Percentiles rank a stretch among this genome's conserved stretches.
These are phyloP conservation scores for Kwoniella shandongensis DNA, from an alignment of 768 basidiomycete species.

Conservation along the genomic window DNA sequence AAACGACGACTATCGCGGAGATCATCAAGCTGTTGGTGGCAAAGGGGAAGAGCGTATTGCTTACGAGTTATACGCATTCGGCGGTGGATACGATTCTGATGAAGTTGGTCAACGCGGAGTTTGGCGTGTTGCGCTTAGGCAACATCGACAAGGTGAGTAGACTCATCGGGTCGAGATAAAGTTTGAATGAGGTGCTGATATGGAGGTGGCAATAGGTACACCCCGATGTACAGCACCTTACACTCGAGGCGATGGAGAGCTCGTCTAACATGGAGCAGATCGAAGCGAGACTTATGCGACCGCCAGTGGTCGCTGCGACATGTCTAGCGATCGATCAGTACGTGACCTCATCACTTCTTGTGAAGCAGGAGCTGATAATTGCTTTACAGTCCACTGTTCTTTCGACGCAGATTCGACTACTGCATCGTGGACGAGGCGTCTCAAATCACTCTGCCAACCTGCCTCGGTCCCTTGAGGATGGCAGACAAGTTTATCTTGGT, in stretches of 20 bases:
- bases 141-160: slow-evolving; percentile 82
- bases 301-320: slow-evolving; percentile 93
- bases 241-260: slow-evolving; percentile 61
- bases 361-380: neutral
- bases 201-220: slow-evolving; percentile 84
- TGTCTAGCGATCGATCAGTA: slow-evolving; percentile 93
- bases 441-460: slow-evolving; percentile 93
- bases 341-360: slow-evolving; percentile 51
- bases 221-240: slow-evolving; percentile 71
- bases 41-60: slow-evolving; percentile 79
- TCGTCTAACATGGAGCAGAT: slow-evolving; percentile 76
- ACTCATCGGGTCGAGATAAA: neutral
- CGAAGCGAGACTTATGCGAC: slow-evolving; percentile 76
- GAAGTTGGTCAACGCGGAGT: slow-evolving; percentile 69
- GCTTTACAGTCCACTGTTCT: slow-evolving; percentile 70
- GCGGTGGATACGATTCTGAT: slow-evolving; percentile 95
- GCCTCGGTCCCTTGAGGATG: slow-evolving; percentile 85
- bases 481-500: slow-evolving; percentile 91
- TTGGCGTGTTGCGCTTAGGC: slow-evolving; percentile 78
- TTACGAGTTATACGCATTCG: slow-evolving; percentile 94
- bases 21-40: slow-evolving; percentile 76
- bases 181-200: too few relatives aligned
- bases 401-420: slow-evolving; percentile 82
- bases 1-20: slow-evolving; percentile 90
- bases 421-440: slow-evolving; percentile 99